phyloP scores from a whole-genome alignment of 495 filamentous ascomycete genomes.

The Haplographium delicatum region DNA sequence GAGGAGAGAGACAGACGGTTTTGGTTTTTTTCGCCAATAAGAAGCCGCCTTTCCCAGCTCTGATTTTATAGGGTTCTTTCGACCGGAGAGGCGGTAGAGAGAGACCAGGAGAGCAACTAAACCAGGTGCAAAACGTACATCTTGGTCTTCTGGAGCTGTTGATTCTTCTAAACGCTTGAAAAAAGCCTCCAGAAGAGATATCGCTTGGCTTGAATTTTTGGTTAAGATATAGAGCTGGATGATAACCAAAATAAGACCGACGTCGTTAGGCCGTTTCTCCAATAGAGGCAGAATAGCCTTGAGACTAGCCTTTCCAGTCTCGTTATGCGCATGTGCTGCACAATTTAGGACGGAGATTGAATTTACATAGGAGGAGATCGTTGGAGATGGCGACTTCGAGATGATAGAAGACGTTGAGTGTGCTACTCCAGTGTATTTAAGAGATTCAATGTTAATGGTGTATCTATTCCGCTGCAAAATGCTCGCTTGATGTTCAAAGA shows the following conservation, averaged over 20 bases:
- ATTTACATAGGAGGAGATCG: constrained; percentile 51
- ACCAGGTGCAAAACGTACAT: constrained; percentile 80
- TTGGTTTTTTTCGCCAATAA: constrained; percentile 61
- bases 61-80: constrained; percentile 63
- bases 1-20: constrained; percentile 53
- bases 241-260: constrained; percentile 77
- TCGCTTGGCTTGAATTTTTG: constrained; percentile 72
- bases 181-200: constrained; percentile 67
- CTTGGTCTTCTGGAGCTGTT: constrained; percentile 46
- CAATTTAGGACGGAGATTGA: constrained; percentile 72
- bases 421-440: constrained; percentile 71
- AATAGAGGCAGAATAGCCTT: constrained; percentile 69
- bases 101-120: constrained; percentile 78
- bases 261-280: constrained; percentile 70
- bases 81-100: constrained; percentile 73
- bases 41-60: constrained; percentile 75
- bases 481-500: constrained; percentile 72
- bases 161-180: constrained; percentile 67
- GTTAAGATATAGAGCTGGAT: constrained; percentile 76
- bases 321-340: constrained; percentile 63
- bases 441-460: constrained; percentile 66
- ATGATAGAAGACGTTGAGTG: constrained; percentile 58
- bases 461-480: constrained; percentile 65
- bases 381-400: constrained; percentile 45
- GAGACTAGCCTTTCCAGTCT: constrained; percentile 63